phyloP scores from a whole-genome alignment of 163 green algal genomes.

The Chlorella variabilis region DNA sequence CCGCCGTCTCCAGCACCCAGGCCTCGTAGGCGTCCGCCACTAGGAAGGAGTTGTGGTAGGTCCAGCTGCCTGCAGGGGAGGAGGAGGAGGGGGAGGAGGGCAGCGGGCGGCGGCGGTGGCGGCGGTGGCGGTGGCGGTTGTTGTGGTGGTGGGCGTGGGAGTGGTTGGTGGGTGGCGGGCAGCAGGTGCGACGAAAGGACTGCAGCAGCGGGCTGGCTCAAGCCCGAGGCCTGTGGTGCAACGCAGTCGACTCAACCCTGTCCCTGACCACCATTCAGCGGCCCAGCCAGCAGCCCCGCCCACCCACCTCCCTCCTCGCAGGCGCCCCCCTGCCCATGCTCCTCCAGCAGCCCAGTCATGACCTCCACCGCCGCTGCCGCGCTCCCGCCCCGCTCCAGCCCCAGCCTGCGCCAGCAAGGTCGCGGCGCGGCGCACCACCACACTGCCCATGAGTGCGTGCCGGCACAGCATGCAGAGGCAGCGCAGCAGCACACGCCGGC shows the following conservation, averaged over 20 bases:
- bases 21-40: conserved; percentile 32
- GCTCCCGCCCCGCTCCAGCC: conserved; percentile 22
- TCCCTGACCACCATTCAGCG: too few species aligned
- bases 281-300: background rate
- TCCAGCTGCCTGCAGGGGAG: conserved; percentile 8
- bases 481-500: too few species aligned
- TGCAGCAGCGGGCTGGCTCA: too few species aligned
- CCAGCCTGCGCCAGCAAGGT: conserved; percentile 20
- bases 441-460: too few species aligned
- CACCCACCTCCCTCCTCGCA: conserved; percentile 41
- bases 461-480: too few species aligned
- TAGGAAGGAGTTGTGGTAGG: conserved; percentile 45
- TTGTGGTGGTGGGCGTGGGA: background rate
- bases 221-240: too few species aligned
- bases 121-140: too few species aligned
- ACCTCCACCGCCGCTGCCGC: conserved; percentile 25
- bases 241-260: too few species aligned
- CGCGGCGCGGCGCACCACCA: too few species aligned
- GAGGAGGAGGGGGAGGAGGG: background rate
- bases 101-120: too few species aligned
- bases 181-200: too few species aligned
- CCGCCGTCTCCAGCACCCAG: conserved; percentile 47
- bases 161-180: background rate
- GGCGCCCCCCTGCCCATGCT: conserved; percentile 32
- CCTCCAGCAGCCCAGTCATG: conserved; percentile 28